phyloP scores from a whole-genome alignment of 805 yeast species.

The Metahyphopichia silvanorum region DNA sequence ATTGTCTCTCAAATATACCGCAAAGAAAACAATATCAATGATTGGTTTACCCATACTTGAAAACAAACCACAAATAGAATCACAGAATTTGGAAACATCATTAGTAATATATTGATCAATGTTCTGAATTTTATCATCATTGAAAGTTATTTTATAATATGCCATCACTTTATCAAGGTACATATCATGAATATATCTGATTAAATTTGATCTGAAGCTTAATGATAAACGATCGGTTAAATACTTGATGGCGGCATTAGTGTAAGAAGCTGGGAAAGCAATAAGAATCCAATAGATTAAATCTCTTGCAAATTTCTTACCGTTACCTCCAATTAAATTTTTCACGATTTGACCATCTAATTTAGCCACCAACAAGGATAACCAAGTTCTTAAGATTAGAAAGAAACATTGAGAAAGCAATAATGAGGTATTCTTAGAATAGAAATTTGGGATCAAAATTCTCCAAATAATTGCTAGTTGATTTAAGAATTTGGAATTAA shows the following conservation, averaged over 20 bases:
- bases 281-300: conserved; percentile 82
- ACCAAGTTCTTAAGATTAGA: conserved; percentile 79
- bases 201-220: conserved; percentile 79
- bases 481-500: conserved; percentile 63
- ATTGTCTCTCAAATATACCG: conserved; percentile 78
- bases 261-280: conserved; percentile 90
- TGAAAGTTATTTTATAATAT: conserved; percentile 75
- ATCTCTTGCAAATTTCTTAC: conserved; percentile 70
- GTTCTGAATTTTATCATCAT: conserved; percentile 50
- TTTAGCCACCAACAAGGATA: conserved; percentile 79
- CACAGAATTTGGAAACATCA: conserved; percentile 78
- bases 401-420: conserved; percentile 70
- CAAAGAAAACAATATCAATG: conserved; percentile 79
- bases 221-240: conserved; percentile 73
- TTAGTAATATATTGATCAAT: conserved; percentile 86
- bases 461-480: conserved; percentile 76
- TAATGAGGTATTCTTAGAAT: conserved; percentile 63
- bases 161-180: conserved; percentile 78
- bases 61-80: conserved; percentile 76
- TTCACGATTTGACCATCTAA: conserved; percentile 90
- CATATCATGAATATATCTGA: conserved; percentile 85
- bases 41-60: conserved; percentile 90
- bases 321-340: conserved; percentile 80
- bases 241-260: conserved; percentile 85
- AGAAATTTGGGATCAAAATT: conserved; percentile 73